These are phyloP conservation scores for Mucor racemosus DNA, from an alignment of 371 early-diverging fungal species.

Conservation along the genomic window DNA sequence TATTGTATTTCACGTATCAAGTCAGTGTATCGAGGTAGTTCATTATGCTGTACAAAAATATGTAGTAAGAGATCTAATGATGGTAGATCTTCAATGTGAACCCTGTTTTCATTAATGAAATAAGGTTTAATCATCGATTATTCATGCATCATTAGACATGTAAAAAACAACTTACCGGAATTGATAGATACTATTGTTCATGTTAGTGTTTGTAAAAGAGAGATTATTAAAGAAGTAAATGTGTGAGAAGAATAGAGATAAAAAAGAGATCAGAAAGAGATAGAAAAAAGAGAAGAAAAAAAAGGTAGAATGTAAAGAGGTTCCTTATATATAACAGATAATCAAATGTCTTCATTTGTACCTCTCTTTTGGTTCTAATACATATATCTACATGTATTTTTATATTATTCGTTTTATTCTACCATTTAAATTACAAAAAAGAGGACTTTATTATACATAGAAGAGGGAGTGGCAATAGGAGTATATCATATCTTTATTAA, in stretches of 20 bases:
- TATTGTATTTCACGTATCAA: slow-evolving; percentile 25
- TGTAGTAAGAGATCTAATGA: slow-evolving; percentile 21
- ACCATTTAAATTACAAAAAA: not conserved
- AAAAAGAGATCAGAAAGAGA: not conserved
- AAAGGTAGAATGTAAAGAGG: not conserved
- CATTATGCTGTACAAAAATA: slow-evolving; percentile 22
- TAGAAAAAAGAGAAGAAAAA: not conserved
- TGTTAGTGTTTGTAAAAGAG: not conserved
- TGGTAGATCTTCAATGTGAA: slow-evolving; percentile 27
- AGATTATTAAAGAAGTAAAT: not conserved
- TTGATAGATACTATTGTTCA: not conserved
- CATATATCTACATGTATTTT: not conserved
- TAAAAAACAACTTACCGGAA: not conserved
- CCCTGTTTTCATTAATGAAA: slow-evolving; percentile 13
- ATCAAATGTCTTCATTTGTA: too few species aligned
- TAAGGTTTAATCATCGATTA: not conserved
- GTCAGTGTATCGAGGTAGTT: slow-evolving; percentile 22
- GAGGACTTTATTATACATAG: not conserved
- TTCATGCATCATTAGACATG: not conserved
- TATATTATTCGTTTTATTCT: not conserved
- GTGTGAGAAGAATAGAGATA: not conserved
- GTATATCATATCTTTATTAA: not conserved
- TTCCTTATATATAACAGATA: not conserved
- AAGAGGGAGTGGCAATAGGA: slow-evolving; percentile 6
- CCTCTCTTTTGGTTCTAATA: not conserved